A percentile compares a stretch with the other conserved stretches of the same genome.
Evolutionary conservation across 805 yeast genomes (phyloP).

Genomic region (Candida saitoana): DNA sequence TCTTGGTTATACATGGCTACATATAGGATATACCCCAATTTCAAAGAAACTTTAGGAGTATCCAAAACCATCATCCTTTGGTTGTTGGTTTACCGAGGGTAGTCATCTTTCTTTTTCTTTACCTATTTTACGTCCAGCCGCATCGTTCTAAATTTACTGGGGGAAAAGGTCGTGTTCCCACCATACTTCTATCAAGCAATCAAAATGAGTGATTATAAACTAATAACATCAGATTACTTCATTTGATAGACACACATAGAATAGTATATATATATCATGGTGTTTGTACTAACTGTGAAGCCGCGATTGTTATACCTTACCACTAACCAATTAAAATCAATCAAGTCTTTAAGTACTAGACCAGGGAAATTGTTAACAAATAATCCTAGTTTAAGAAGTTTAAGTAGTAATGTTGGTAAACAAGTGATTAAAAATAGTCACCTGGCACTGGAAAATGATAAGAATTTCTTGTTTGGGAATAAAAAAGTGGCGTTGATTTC

Average conservation of each 20-base stretch:
- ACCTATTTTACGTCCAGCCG: too few relatives aligned
- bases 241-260: background rate
- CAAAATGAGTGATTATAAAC: background rate
- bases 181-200: background rate
- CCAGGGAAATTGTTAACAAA: background rate
- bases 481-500: constrained; percentile 38
- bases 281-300: constrained; percentile 18
- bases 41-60: too few relatives aligned
- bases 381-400: background rate
- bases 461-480: constrained; percentile 8
- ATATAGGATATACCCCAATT: too few relatives aligned
- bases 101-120: too few relatives aligned
- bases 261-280: constrained; percentile 7
- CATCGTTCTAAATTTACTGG: too few relatives aligned
- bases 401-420: background rate
- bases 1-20: too few relatives aligned
- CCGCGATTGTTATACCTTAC: constrained; percentile 16
- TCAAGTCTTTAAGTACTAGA: constrained; percentile 1
- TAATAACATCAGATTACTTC: background rate
- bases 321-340: constrained; percentile 14
- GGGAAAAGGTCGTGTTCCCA: background rate
- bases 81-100: too few relatives aligned
- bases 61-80: too few relatives aligned
- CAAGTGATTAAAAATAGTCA: background rate
- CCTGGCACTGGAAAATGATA: background rate